These are phyloP conservation scores for Cystobasidium slooffiae DNA, from an alignment of 1,284 basidiomycete species.

Conservation along the genomic window DNA sequence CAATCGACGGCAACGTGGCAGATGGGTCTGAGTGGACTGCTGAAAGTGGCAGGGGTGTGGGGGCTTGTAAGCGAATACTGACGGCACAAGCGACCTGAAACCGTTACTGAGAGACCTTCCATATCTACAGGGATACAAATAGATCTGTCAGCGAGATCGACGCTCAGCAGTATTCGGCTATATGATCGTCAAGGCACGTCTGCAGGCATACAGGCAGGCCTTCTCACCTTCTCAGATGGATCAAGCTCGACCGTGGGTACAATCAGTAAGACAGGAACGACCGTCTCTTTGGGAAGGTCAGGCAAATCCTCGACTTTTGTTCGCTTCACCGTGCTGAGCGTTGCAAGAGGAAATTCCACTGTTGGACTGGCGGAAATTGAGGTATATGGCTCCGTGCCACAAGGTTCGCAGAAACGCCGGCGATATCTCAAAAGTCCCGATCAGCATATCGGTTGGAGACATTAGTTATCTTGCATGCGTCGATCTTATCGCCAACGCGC, in stretches of 20 bases:
- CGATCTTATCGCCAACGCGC: too few relatives aligned
- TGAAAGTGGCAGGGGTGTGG: conserved; percentile 30
- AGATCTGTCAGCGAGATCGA: conserved; percentile 40
- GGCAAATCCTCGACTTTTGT: conserved; percentile 43
- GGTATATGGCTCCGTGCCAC: not conserved
- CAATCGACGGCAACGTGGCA: conserved; percentile 46
- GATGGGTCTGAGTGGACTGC: conserved; percentile 16
- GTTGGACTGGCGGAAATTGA: conserved; percentile 46
- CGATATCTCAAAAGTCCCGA: not conserved
- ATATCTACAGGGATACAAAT: conserved; percentile 5
- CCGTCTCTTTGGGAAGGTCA: conserved; percentile 38
- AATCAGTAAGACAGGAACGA: conserved; percentile 32
- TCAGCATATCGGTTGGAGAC: not conserved
- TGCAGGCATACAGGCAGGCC: conserved; percentile 44
- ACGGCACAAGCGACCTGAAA: too few relatives aligned
- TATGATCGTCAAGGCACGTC: conserved; percentile 19
- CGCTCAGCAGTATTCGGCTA: conserved; percentile 43
- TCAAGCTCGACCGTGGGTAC: conserved; percentile 13
- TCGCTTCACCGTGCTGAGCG: conserved; percentile 45
- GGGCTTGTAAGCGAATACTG: not conserved
- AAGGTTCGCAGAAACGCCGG: not conserved
- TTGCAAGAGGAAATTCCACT: not conserved
- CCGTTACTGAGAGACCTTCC: not conserved
- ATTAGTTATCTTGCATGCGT: not conserved
- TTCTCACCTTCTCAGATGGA: conserved; percentile 45